Evolutionary conservation across 2,329 filamentous ascomycete genomes (phyloP), one percentile per base, ranked within the genome.

Genomic region (Cladosporium austrohemisphaericum): DNA sequence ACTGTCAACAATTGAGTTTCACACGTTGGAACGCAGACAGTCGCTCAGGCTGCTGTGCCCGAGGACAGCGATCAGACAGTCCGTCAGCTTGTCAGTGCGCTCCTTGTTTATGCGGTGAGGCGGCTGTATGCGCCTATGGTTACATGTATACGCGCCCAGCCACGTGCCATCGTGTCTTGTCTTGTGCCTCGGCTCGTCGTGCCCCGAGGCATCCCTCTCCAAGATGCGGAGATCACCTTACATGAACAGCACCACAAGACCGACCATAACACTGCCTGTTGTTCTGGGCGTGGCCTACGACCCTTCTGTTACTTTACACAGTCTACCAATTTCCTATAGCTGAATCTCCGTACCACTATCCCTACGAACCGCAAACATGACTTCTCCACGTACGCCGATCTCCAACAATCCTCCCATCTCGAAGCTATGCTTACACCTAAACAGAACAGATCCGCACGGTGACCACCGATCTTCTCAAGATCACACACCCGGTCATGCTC

Each of bases 391-490:
- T 91, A 82, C 68, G 86, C 75, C 49, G 23, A 31, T 19, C 23
- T 41, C 11, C n/a, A n/a, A n/a, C n/a, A n/a, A n/a, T 25, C 26
- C 41, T 52, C 45, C 52, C 20, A 25, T 18, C 41, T 40, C n/a
- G 47, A 51, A 35, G 51, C 23, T n/a, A 45, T 41, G 38, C 56
- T 60, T 54, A 68, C 66, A 57, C 45, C 38, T 8, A 18, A 25
- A 38, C 70, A 92, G 88, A 93, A 76, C 79, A 88, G 77, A 85
- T 98, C 71, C 88, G 88, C 66, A 98, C 93, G 47, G 84, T 88
- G 59, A 78, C 91, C 64, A 98, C 93, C 61, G 92, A 97, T 80
- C 86, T 97, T 57, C 86, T 98, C 74, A 88, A 89, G 78, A 97
- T 98, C 81, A 88, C 95, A 71, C 93, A 98, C 75, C 93, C 93